Base-by-base conservation (phyloP, 2,329 filamentous ascomycete genomes). In the Pseudofabraea citricarpa region DNA sequence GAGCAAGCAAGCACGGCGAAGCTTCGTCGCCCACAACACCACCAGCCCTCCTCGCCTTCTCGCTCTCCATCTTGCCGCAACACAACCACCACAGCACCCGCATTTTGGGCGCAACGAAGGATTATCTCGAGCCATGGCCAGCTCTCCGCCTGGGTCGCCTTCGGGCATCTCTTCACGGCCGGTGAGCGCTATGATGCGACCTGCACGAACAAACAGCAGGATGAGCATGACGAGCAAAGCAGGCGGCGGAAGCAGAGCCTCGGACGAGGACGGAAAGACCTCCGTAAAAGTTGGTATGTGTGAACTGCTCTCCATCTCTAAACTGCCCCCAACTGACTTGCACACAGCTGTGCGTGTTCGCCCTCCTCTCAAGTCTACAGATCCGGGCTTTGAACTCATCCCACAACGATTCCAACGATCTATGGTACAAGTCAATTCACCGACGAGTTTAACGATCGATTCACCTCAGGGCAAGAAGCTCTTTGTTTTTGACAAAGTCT, bases 401-500 rank as follows among this genome's bases (percentile, higher is more conserved):
- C 93, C 93, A 12, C 90, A 95, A 65, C 83, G 93, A 59, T 98
- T 98, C 61, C 91, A 95, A 65, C 81, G 85, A 51, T 85, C 90
- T 29, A 95, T 91, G 73, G 90, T 94, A 50, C 90, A 96, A 53
- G 87, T 91, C 47, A 90, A 85, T 9, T 88, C 89, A 13, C 76
- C 86, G 35, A 96, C 89, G 6, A 95, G 79, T 61, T 71, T 98
- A 38, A 77, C 87, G 19, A 89, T 98, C 54, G 93, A 97, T 60
- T 87, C 90, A 2, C 85, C 90, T 0, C 90, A 95, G 60, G 93
- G 91, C 39, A 86, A 86, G 60, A 97, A 97, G 63, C 75, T 96
- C 3, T 98, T 98, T 61, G 85, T 97, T 16, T 98, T 98, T 62
- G 93, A 98, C 67, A 84, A 90, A 49, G 90, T 98, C 5, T 98